Percentiles rank a stretch among this genome's conserved stretches.
Conservation (phyloP, 23 red algal genomes). For the Gracilariopsis chorda region DNA sequence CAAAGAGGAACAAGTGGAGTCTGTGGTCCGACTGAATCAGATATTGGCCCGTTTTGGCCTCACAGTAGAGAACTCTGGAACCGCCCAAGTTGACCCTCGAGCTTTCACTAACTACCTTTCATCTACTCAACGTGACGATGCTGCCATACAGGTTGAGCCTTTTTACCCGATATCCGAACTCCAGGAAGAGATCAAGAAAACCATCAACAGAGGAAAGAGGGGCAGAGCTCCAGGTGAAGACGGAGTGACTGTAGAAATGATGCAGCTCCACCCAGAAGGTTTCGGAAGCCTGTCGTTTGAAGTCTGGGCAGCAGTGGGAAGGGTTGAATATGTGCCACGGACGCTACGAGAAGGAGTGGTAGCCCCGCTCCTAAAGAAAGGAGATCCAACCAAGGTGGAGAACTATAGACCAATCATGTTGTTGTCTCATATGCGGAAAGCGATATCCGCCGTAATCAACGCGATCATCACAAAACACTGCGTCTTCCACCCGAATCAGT, state of each 20-base stretch:
- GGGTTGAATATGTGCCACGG: neutral
- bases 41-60: neutral
- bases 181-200: neutral
- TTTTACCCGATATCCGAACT: neutral
- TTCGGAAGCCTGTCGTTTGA: neutral
- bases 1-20: neutral
- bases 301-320: neutral
- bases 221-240: neutral
- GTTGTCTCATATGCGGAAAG: neutral
- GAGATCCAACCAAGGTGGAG: neutral
- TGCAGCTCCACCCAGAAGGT: neutral
- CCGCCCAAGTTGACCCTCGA: neutral
- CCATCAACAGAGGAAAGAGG: neutral
- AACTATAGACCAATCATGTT: slow-evolving; percentile 1
- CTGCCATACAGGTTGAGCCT: neutral
- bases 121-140: neutral
- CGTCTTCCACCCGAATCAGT: neutral
- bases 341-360: neutral
- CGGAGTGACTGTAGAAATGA: neutral
- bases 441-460: neutral
- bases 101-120: neutral
- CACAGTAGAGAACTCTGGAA: neutral
- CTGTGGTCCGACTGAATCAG: neutral
- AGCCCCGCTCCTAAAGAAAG: neutral
- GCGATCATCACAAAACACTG: neutral